Percentiles rank a stretch among this genome's conserved stretches.
These are phyloP conservation scores for Solanum piurae DNA, from an alignment of 257 asterid species.

Conservation along the genomic window DNA sequence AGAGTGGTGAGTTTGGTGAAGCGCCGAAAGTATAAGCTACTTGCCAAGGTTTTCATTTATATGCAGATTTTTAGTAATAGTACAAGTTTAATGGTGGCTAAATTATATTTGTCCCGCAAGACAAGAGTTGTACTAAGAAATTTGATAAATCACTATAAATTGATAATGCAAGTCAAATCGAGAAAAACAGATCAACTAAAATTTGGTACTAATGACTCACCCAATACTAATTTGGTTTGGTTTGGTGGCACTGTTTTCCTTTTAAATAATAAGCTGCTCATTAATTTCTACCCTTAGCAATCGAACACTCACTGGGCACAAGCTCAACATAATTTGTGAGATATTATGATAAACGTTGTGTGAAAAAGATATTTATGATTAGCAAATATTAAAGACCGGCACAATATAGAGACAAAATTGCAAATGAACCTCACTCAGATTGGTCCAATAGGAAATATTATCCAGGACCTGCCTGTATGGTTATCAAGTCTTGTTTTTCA, in stretches of 20 bases:
- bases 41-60: not conserved
- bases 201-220: not conserved
- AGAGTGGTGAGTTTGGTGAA: not conserved
- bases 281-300: not conserved
- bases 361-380: not conserved
- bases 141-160: not conserved
- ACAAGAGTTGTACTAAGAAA: not conserved
- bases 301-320: not conserved
- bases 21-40: not conserved
- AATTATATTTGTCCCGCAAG: not conserved
- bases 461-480: not conserved
- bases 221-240: not conserved
- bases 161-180: not conserved
- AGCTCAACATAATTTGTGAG: no score
- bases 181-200: no score
- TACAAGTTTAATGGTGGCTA: not conserved
- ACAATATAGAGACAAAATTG: not conserved
- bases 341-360: no score
- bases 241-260: not conserved
- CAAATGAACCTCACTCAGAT: not conserved
- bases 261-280: no score
- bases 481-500: not conserved
- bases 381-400: not conserved
- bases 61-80: not conserved
- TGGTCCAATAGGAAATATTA: not conserved